Evolutionary conservation across 768 basidiomycete species (phyloP).

Genomic region (Boletus vinaceobasis): DNA sequence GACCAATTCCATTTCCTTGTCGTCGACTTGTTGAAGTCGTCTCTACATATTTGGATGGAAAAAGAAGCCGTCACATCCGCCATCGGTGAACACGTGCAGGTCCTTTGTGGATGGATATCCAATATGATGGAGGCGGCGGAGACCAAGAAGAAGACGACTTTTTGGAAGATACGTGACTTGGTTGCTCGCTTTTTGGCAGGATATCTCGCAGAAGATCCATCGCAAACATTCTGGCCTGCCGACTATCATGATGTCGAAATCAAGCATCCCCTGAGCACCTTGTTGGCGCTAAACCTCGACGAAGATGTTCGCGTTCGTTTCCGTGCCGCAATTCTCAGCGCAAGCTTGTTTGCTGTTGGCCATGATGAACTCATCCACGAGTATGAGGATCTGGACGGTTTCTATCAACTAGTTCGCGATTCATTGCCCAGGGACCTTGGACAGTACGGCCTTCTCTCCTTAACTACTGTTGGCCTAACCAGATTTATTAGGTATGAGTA

Average conservation of each 20-base stretch:
- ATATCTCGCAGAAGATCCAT: conserved; percentile 60
- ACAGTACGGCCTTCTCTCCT: conserved; percentile 39
- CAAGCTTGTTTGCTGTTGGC: conserved; percentile 51
- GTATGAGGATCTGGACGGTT: conserved; percentile 22
- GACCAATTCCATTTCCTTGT: conserved; percentile 51
- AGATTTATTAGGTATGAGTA: conserved; percentile 56
- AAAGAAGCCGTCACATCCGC: conserved; percentile 30
- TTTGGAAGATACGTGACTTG: conserved; percentile 68
- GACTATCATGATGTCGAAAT: conserved; percentile 26
- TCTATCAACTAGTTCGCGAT: conserved; percentile 47
- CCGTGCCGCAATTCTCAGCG: conserved; percentile 59
- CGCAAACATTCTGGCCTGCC: conserved; percentile 46
- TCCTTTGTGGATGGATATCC: conserved; percentile 56
- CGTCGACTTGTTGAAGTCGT: conserved; percentile 62
- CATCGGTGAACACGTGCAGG: conserved; percentile 42
- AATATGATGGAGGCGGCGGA: conserved; percentile 36
- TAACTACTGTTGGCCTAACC: conserved; percentile 9
- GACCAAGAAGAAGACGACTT: conserved; percentile 39
- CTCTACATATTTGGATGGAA: conserved; percentile 56
- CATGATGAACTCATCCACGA: conserved; percentile 29
- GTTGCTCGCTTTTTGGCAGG: conserved; percentile 62
- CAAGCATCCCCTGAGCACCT: conserved; percentile 41
- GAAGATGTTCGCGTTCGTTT: conserved; percentile 83
- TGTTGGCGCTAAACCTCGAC: conserved; percentile 60
- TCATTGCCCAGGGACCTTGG: conserved; percentile 44